Conservation (phyloP, 805 yeast species). For the Dipodascus geniculatus region DNA sequence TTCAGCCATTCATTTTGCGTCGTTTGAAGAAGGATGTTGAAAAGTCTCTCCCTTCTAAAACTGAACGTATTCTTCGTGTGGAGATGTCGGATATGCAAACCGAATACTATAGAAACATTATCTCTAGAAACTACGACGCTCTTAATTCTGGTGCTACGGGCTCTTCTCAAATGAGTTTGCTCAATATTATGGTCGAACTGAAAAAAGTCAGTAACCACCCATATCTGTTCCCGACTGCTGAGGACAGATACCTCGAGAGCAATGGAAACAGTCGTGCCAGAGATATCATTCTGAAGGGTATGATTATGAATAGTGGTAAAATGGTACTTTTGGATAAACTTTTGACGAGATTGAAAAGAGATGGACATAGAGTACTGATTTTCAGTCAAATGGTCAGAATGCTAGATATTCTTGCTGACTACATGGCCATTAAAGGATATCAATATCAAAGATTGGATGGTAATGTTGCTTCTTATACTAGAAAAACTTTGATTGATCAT, state of each 20-base stretch:
- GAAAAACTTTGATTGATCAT: slow-evolving; percentile 92
- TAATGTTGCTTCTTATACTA: slow-evolving; percentile 85
- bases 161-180: slow-evolving; percentile 65
- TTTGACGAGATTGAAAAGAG: slow-evolving; percentile 70
- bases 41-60: slow-evolving; percentile 88
- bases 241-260: slow-evolving; percentile 47
- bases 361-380: slow-evolving; percentile 91
- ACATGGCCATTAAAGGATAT: slow-evolving; percentile 73
- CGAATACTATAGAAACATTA: slow-evolving; percentile 84
- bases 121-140: slow-evolving; percentile 86
- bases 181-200: slow-evolving; percentile 90
- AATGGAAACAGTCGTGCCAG: slow-evolving; percentile 38
- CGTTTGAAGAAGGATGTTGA: slow-evolving; percentile 96
- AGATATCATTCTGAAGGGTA: slow-evolving; percentile 74
- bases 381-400: slow-evolving; percentile 97
- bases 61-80: slow-evolving; percentile 89
- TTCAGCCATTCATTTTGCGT: slow-evolving; percentile 87
- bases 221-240: slow-evolving; percentile 86
- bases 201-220: slow-evolving; percentile 98
- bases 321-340: slow-evolving; percentile 93
- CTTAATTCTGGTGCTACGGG: slow-evolving; percentile 74
- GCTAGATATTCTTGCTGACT: slow-evolving; percentile 91
- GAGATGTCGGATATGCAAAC: slow-evolving; percentile 94
- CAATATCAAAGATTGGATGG: slow-evolving; percentile 93
- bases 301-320: slow-evolving; percentile 96